Evolutionary conservation across 495 filamentous ascomycete species (phyloP), one percentile per base, ranked within the genome.

Genomic region (Neurospora sp.): DNA sequence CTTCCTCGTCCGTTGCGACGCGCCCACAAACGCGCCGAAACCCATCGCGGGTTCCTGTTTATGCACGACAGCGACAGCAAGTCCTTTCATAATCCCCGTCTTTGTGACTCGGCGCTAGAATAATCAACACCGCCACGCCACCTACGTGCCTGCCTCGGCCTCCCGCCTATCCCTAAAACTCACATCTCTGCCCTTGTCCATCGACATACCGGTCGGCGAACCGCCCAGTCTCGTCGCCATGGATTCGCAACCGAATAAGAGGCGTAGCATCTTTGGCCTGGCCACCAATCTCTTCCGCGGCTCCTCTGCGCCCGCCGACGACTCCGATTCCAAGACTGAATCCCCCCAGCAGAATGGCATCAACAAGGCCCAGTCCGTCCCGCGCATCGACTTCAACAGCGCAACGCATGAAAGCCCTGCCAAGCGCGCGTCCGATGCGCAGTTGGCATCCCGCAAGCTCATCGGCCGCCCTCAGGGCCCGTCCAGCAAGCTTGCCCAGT

Each of bases 351-450:
- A 71, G 69, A 41, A 74, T 31, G 69, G 70, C 2, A 71, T 73
- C 22, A 61, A 42, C 45, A 69, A 40, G 38, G 45, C 71, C 40
- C 39, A 59, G 10, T 31, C 73, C 44, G 69, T 69, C 5, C 48
- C 73, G 37, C 78, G 70, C 37, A 74, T 70, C 77, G 74, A 78
- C 20, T 70, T 72, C 70, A 74, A 45, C 75, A 75, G 41, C 75
- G 75, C 79, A 74, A 74, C 74, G 71, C 76, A 73, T 20, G 76
- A 80, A 75, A 82, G 80, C 69, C 80, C 79, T n/a, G 76, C 73
- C 68, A 81, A 82, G 78, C 80, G 80, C 76, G 80, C 80, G 10
- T 80, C 78, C 69, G 76, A 79, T 38, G 71, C 76, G 14, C 79
- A 81, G 71, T 71, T 82, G 45, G 78, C 79, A 37, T 70, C 73